Percentiles rank a stretch among this genome's conserved stretches.
Conservation (phyloP, 2,329 filamentous ascomycete genomes). For the Samsoniella hepiali region DNA sequence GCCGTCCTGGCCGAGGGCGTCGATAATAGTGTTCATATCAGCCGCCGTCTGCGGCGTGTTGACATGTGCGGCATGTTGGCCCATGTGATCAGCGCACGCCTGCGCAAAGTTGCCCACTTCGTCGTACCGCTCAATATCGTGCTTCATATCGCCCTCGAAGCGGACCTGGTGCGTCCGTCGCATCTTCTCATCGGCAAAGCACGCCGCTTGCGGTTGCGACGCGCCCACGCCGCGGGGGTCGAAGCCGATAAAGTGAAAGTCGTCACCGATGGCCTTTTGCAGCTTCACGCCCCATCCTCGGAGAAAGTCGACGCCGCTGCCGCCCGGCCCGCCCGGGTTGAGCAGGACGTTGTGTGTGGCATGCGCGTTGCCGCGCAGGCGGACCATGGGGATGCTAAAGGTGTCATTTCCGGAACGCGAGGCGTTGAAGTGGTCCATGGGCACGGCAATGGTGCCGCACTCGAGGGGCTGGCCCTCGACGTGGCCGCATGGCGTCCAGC, state of each 20-base stretch:
- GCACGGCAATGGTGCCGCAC: constrained; percentile 42
- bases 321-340: constrained; percentile 45
- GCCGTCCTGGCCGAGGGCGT: constrained; percentile 34
- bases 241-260: constrained; percentile 38
- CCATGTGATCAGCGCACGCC: constrained; percentile 43
- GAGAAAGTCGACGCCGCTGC: constrained; percentile 5
- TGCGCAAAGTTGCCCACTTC: constrained; percentile 38
- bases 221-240: constrained; percentile 44
- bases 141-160: constrained; percentile 26
- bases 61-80: constrained; percentile 42
- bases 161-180: constrained; percentile 29
- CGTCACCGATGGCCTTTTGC: background rate
- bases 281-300: background rate
- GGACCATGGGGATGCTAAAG: constrained; percentile 43
- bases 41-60: constrained; percentile 50
- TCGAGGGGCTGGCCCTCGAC: constrained; percentile 36
- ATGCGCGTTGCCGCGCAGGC: constrained; percentile 38
- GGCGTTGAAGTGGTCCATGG: constrained; percentile 44
- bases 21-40: constrained; percentile 49
- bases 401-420: constrained; percentile 33
- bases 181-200: constrained; percentile 36
- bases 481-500: constrained; percentile 39
- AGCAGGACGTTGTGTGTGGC: constrained; percentile 43
- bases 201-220: constrained; percentile 32
- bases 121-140: constrained; percentile 37